Conservation (phyloP, 371 early-diverging fungal genomes). For the Mucor piriformis region DNA sequence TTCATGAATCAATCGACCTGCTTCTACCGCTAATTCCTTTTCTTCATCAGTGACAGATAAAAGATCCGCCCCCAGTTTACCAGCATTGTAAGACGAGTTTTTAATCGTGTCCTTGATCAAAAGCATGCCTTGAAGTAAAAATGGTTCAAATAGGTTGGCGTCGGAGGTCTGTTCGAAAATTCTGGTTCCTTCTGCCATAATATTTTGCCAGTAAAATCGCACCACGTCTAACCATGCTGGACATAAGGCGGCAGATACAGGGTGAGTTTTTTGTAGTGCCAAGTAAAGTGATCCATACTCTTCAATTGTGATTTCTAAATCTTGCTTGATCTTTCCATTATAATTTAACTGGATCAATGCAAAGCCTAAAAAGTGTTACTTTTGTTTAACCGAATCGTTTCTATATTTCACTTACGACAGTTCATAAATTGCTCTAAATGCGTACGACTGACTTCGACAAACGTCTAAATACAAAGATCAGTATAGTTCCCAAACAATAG, state of each 20-base stretch:
- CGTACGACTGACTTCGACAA: constrained; percentile 52
- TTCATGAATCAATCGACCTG: constrained; percentile 59
- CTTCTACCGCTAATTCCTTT: constrained; percentile 54
- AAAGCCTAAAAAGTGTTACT: not conserved
- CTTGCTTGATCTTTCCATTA: constrained; percentile 7
- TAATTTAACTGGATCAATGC: constrained; percentile 12
- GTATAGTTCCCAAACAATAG: not conserved
- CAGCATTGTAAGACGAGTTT: constrained; percentile 51
- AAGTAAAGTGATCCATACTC: constrained; percentile 87
- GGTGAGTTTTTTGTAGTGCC: constrained; percentile 70
- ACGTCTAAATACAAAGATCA: constrained; percentile 26
- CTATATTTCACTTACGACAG: constrained; percentile 43
- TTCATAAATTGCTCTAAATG: constrained; percentile 66
- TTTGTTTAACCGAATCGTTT: not conserved
- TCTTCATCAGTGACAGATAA: constrained; percentile 51
- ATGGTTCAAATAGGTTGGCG: constrained; percentile 37
- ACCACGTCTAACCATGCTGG: constrained; percentile 71
- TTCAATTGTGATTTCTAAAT: constrained; percentile 57
- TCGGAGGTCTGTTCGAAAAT: constrained; percentile 11
- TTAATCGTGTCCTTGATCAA: constrained; percentile 74
- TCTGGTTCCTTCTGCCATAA: constrained; percentile 31
- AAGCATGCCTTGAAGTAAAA: constrained; percentile 70
- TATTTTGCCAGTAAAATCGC: constrained; percentile 74
- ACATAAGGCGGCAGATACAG: constrained; percentile 71
- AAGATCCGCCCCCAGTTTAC: constrained; percentile 34